Evolutionary conservation across 768 basidiomycete species (phyloP).

Genomic region (Hericium erinaceus): DNA sequence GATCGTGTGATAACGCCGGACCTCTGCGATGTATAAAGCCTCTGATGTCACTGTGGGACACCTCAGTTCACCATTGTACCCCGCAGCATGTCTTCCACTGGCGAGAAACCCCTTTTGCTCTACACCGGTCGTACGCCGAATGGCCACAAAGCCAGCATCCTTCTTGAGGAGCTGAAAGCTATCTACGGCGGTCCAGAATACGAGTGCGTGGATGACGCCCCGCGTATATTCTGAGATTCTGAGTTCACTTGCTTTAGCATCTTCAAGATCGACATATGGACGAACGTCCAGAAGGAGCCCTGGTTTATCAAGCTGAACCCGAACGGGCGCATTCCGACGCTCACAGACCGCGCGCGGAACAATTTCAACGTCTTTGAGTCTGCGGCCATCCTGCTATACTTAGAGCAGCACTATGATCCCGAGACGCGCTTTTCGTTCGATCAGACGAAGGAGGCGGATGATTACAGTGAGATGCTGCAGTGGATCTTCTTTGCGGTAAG

Average conservation of each 20-base stretch:
- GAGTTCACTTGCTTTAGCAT: conserved; percentile 25
- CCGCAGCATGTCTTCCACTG: background rate
- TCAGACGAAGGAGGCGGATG: conserved; percentile 37
- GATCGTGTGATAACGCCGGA: too few species aligned
- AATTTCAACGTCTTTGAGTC: conserved; percentile 68
- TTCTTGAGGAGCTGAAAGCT: conserved; percentile 50
- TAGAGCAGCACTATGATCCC: conserved; percentile 73
- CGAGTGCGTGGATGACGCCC: conserved; percentile 27
- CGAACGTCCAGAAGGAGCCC: conserved; percentile 67
- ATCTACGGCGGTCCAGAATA: conserved; percentile 33
- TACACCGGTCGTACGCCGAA: conserved; percentile 42
- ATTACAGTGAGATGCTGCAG: conserved; percentile 65
- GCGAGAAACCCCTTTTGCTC: conserved; percentile 4
- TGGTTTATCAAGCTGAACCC: conserved; percentile 75
- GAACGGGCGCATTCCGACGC: conserved; percentile 62
- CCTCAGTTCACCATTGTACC: background rate
- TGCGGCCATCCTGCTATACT: conserved; percentile 74
- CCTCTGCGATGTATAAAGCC: too few species aligned
- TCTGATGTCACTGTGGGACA: too few species aligned
- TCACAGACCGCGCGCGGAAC: conserved; percentile 52
- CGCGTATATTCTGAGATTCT: background rate
- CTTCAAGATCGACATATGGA: conserved; percentile 45
- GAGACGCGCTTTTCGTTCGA: conserved; percentile 63
- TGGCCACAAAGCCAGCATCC: conserved; percentile 38
- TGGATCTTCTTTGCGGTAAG: conserved; percentile 85